Base-by-base conservation (phyloP, 768 basidiomycete genomes). In the Termitomyces sp. region DNA sequence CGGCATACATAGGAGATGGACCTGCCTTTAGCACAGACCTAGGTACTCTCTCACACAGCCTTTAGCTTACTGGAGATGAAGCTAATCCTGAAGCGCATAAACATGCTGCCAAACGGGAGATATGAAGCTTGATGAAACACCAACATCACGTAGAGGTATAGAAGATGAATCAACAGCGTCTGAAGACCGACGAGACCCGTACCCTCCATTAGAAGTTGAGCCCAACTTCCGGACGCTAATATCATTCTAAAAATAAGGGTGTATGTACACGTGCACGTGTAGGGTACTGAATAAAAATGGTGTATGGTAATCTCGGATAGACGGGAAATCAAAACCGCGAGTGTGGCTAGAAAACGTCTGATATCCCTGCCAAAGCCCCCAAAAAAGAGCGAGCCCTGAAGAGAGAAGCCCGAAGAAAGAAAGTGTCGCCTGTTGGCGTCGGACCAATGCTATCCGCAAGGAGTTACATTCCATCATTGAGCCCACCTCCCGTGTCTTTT, bases 381-480 rank as follows among this genome's bases (percentile, higher is more conserved):
- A 4, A 46, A n/a, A 20, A 6, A 18, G 18, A 13, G 44, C 29
- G 26, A 36, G 18, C 33, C 50, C 49, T 34, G 42, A 51, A 16
- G 42, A 37, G 26, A 46, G 34, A 52, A 52, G 36, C 28, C n/a
- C 22, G 22, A 29, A 34, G 28, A n/a, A 28, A 44, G 18, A 36
- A 36, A 51, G 29, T 42, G 39, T 16, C 26, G 12, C 18, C 28
- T 28, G 18, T 33, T 34, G 29, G 29, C 13, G 22, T 54, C n/a
- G 26, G 24, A 16, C 12, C 26, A 39, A 12, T 33, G 31, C 29
- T 52, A 57, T 52, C 56, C 56, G 42, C 51, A 57, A 57, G 56
- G 51, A 57, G 51, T 52, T 37, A 51, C n/a, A 15, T 44, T 7
- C 48, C 18, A 34, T 1, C 22, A 15, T 29, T n/a, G 26, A 9